These are phyloP conservation scores for Pulicaria dysenterica DNA, from an alignment of 129 eudicot species.

Conservation along the genomic window DNA sequence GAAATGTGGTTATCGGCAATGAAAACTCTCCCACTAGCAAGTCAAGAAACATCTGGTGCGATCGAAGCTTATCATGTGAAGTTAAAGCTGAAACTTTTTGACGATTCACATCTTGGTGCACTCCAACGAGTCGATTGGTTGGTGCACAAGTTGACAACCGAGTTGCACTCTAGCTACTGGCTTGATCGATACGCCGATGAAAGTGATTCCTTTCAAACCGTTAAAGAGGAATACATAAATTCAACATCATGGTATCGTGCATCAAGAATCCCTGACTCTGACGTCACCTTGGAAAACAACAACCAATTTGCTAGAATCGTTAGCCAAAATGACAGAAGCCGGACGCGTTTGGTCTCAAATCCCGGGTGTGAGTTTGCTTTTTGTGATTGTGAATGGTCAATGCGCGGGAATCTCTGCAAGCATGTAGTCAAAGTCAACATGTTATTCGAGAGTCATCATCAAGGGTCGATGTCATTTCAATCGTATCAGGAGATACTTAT, in stretches of 20 bases:
- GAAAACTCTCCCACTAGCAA: conserved; percentile 85
- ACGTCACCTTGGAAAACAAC: conserved; percentile 54
- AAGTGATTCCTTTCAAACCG: conserved; percentile 78
- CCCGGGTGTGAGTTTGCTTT: conserved; percentile 96
- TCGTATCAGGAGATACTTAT: conserved; percentile 57
- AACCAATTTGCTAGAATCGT: conserved; percentile 66
- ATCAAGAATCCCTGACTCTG: conserved; percentile 64
- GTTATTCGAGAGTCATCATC: conserved; percentile 52
- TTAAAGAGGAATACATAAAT: conserved; percentile 82
- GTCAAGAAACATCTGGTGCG: conserved; percentile 94
- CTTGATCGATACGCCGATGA: conserved; percentile 95
- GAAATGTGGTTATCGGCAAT: conserved; percentile 94
- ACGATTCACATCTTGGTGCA: conserved; percentile 90
- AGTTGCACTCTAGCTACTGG: conserved; percentile 90
- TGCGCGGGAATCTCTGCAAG: conserved; percentile 90
- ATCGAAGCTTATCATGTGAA: conserved; percentile 96
- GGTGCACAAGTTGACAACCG: conserved; percentile 90
- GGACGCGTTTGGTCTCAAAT: conserved; percentile 64
- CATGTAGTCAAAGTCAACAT: conserved; percentile 89
- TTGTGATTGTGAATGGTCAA: conserved; percentile 93
- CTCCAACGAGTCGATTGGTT: conserved; percentile 92
- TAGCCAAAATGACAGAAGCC: conserved; percentile 53
- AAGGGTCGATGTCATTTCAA: conserved; percentile 64
- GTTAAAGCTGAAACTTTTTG: conserved; percentile 73
- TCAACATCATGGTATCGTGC: conserved; percentile 98